Percentiles rank a stretch among this genome's conserved stretches.
These are phyloP conservation scores for Colletotrichum sp. DNA, from an alignment of 2,329 filamentous ascomycete species.

Conservation along the genomic window DNA sequence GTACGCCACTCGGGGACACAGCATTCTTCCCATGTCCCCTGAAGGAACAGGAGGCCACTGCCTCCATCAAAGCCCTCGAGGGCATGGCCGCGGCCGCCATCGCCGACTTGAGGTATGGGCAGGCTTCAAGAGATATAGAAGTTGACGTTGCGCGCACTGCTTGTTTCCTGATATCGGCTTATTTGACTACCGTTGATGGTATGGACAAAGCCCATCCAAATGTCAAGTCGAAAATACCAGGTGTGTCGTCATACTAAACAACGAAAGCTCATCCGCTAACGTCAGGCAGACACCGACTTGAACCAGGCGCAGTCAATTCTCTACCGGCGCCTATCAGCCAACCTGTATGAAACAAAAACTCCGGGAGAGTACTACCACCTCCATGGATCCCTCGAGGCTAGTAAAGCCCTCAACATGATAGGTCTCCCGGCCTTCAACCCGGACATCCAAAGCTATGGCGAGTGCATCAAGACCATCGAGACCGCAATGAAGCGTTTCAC, in stretches of 20 bases:
- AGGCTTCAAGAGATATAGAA: conserved; percentile 42
- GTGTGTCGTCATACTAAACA: conserved; percentile 1
- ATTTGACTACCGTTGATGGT: conserved; percentile 60
- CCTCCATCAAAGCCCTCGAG: conserved; percentile 63
- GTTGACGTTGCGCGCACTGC: conserved; percentile 60
- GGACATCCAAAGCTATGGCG: conserved; percentile 58
- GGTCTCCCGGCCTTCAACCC: conserved; percentile 64
- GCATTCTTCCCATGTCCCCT: conserved; percentile 45
- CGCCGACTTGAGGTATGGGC: conserved; percentile 57
- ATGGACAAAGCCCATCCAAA: conserved; percentile 52
- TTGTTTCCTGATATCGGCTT: conserved; percentile 63
- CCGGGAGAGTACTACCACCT: conserved; percentile 69
- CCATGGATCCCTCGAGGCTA: conserved; percentile 70
- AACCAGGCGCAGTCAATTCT: conserved; percentile 67
- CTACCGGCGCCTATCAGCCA: conserved; percentile 70
- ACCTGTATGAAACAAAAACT: conserved; percentile 67
- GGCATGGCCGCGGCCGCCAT: conserved; percentile 65
- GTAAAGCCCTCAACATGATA: conserved; percentile 67
- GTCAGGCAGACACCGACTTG: conserved; percentile 64
- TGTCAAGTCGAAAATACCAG: conserved; percentile 38
- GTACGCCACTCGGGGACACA: conserved; percentile 31
- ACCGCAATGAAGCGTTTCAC: conserved; percentile 55
- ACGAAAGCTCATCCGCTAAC: background rate
- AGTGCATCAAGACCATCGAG: conserved; percentile 61
- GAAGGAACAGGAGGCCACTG: conserved; percentile 43